phyloP scores from a whole-genome alignment of 2,329 filamentous ascomycete genomes.

The Neonectria faginata region DNA sequence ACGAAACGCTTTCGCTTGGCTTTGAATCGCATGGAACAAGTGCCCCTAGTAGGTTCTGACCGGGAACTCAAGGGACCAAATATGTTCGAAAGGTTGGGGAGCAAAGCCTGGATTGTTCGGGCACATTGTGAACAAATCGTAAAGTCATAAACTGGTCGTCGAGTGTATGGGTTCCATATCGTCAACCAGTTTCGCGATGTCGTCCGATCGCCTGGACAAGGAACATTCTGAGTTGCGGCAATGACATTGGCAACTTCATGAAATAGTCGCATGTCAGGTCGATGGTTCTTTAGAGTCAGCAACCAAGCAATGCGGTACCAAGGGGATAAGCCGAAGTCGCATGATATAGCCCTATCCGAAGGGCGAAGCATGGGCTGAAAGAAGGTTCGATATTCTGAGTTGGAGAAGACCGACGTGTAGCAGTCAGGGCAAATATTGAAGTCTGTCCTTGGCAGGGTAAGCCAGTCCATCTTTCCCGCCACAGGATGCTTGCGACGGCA shows the following conservation, averaged over 20 bases:
- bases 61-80: slow-evolving; percentile 68
- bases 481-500: slow-evolving; percentile 76
- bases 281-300: slow-evolving; percentile 77
- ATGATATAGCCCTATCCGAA: slow-evolving; percentile 70
- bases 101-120: slow-evolving; percentile 76
- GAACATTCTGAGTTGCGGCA: slow-evolving; percentile 60
- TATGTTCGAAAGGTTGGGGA: slow-evolving; percentile 77
- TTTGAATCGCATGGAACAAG: slow-evolving; percentile 76
- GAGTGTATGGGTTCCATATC: slow-evolving; percentile 74
- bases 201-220: slow-evolving; percentile 68
- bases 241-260: slow-evolving; percentile 73
- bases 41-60: slow-evolving; percentile 59
- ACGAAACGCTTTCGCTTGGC: slow-evolving; percentile 66
- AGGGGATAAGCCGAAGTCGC: slow-evolving; percentile 80
- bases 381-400: slow-evolving; percentile 73
- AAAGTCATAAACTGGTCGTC: slow-evolving; percentile 76
- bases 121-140: slow-evolving; percentile 81
- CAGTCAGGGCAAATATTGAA: slow-evolving; percentile 89
- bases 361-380: slow-evolving; percentile 71
- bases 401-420: slow-evolving; percentile 75
- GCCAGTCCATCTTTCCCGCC: slow-evolving; percentile 80
- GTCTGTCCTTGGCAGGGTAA: slow-evolving; percentile 76
- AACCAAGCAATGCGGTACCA: slow-evolving; percentile 91
- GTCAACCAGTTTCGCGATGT: slow-evolving; percentile 78
- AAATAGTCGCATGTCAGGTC: slow-evolving; percentile 75